These are phyloP conservation scores for Prosopis cineraria DNA, from an alignment of 306 rosid genomes.

Conservation along the genomic window DNA sequence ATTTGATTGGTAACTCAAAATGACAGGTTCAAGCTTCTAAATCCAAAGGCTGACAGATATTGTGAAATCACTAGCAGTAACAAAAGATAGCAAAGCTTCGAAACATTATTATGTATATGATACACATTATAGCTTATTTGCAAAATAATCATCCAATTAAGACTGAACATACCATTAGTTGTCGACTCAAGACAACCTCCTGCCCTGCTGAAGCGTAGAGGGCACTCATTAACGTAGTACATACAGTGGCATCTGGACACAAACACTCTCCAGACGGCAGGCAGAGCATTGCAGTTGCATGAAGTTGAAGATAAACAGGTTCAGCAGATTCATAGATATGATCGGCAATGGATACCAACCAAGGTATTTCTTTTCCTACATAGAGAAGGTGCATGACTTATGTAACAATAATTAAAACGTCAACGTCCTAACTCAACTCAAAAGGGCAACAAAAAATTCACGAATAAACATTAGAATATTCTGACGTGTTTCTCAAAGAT, in stretches of 20 bases:
- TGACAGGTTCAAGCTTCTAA: not conserved
- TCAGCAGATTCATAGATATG: conserved; percentile 51
- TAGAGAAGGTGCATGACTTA: conserved; percentile 31
- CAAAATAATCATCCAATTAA: conserved; percentile 22
- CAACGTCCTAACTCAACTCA: conserved; percentile 1
- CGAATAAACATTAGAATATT: conserved; percentile 27
- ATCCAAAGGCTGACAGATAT: not conserved
- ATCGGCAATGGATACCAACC: conserved; percentile 62
- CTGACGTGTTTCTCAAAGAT: conserved; percentile 16
- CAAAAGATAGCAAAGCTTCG: not conserved
- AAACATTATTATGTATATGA: not conserved
- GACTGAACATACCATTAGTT: conserved; percentile 63
- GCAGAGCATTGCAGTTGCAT: conserved; percentile 91
- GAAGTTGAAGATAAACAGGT: conserved; percentile 82
- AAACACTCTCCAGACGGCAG: conserved; percentile 92
- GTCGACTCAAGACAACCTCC: conserved; percentile 65
- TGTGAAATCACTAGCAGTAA: not conserved
- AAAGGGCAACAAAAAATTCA: conserved; percentile 5
- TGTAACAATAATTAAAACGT: conserved; percentile 20
- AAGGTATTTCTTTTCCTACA: conserved; percentile 75
- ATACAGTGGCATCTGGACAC: conserved; percentile 86
- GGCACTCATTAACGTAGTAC: conserved; percentile 81
- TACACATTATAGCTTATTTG: not conserved
- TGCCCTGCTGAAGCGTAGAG: conserved; percentile 77
- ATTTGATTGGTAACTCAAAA: not conserved